Evolutionary conservation across 495 filamentous ascomycete species (phyloP).

Genomic region (Xylaria acuta): DNA sequence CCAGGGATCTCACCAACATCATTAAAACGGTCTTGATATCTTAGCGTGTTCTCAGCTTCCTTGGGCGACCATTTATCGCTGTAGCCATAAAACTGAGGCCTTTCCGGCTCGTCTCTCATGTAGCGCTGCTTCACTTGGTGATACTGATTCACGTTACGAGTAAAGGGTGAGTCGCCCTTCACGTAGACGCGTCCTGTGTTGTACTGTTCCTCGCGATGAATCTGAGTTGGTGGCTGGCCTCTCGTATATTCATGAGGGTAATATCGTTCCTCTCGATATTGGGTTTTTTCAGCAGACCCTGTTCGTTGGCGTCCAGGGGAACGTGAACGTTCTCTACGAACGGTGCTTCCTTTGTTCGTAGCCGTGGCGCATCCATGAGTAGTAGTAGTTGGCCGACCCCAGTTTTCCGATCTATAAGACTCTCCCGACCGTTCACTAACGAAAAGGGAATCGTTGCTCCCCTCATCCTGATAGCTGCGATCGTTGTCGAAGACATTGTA

Average conservation of each 20-base stretch:
- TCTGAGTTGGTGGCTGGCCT: not conserved
- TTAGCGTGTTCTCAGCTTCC: not conserved
- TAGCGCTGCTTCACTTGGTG: not conserved
- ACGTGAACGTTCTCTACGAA: not conserved
- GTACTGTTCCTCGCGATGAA: not conserved
- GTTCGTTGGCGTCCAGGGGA: not conserved
- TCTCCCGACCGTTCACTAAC: not conserved
- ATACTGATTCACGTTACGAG: not conserved
- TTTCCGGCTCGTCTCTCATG: conserved; percentile 10
- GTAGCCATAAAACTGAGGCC: conserved; percentile 2
- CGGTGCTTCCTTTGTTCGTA: not conserved
- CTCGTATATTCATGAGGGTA: not conserved
- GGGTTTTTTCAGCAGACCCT: not conserved
- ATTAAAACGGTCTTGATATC: conserved; percentile 16
- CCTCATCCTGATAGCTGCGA: not conserved
- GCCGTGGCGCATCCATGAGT: not conserved
- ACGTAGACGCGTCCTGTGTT: not conserved
- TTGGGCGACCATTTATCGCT: not conserved
- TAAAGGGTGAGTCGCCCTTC: too few relatives aligned
- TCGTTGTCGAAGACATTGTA: not conserved
- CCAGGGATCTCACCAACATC: conserved; percentile 14
- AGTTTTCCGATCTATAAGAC: not conserved
- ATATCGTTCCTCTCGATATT: not conserved
- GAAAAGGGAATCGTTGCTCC: not conserved
- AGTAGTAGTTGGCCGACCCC: not conserved